Percentiles rank a stretch among this genome's conserved stretches.
Conservation (phyloP, 352 stramenopile species). For the Saprolegnia diclina region DNA sequence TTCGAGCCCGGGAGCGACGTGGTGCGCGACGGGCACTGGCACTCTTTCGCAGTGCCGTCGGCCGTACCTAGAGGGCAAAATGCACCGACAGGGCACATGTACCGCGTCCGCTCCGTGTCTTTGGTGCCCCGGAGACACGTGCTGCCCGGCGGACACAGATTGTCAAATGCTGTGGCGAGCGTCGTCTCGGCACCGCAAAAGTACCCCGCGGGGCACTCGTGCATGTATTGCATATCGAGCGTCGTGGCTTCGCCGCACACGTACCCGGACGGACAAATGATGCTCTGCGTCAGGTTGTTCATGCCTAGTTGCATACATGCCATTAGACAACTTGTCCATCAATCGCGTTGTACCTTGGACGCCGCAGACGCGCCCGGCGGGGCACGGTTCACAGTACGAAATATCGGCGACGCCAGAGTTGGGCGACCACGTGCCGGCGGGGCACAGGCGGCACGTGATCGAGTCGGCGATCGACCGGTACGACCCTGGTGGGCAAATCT, state of each 20-base stretch:
- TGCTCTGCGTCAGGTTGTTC: conserved; percentile 71
- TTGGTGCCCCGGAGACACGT: conserved; percentile 88
- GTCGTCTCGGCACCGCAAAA: conserved; percentile 85
- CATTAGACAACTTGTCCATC: not conserved
- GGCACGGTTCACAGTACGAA: conserved; percentile 93
- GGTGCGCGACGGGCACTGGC: conserved; percentile 88
- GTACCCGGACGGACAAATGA: conserved; percentile 89
- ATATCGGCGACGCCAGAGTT: conserved; percentile 90
- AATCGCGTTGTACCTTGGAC: conserved; percentile 36
- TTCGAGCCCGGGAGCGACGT: conserved; percentile 75
- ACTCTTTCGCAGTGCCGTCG: conserved; percentile 70
- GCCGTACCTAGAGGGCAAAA: conserved; percentile 91
- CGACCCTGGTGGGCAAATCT: conserved; percentile 88
- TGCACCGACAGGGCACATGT: conserved; percentile 89
- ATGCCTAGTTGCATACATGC: conserved; percentile 47
- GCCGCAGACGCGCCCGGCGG: conserved; percentile 90
- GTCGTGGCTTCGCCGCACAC: conserved; percentile 93
- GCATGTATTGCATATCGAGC: conserved; percentile 82
- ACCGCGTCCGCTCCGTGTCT: conserved; percentile 81
- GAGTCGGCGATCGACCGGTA: conserved; percentile 94
- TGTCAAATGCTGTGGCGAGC: conserved; percentile 78
- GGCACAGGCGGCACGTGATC: conserved; percentile 92
- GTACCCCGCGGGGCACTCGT: conserved; percentile 89
- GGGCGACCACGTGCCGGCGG: conserved; percentile 92
- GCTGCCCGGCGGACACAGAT: conserved; percentile 79